A percentile compares a stretch with the other conserved stretches of the same genome.
phyloP scores from a whole-genome alignment of 257 asterid genomes.

The Solanum sparsipilum region DNA sequence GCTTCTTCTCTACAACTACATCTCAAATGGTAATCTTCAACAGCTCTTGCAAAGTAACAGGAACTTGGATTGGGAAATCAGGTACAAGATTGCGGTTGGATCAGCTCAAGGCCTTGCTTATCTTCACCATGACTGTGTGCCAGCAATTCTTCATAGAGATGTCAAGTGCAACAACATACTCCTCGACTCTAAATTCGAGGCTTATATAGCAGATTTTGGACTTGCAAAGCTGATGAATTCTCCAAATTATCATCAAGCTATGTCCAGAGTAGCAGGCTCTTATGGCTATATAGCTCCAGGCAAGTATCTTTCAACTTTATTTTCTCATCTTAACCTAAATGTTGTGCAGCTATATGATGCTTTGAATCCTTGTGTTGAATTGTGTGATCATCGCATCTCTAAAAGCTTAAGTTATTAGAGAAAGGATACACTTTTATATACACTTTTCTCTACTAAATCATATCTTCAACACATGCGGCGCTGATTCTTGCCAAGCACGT shows the following conservation, averaged over 20 bases:
- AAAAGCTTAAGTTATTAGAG: not conserved
- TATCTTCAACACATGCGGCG: not conserved
- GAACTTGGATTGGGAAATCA: conserved; percentile 84
- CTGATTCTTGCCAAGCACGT: not conserved
- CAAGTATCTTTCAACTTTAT: conserved; percentile 15
- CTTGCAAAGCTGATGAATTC: conserved; percentile 87
- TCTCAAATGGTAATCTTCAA: conserved; percentile 78
- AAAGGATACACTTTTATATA: not conserved
- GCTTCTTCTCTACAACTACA: conserved; percentile 77
- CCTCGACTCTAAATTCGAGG: conserved; percentile 69
- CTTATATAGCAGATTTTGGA: conserved; percentile 93
- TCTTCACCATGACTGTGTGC: conserved; percentile 86
- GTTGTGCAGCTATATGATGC: not conserved
- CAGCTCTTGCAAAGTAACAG: conserved; percentile 59
- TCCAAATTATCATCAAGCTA: conserved; percentile 76
- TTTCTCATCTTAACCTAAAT: not conserved
- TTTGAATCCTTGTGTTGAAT: not conserved
- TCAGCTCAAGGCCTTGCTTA: conserved; percentile 95
- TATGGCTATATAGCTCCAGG: conserved; percentile 97
- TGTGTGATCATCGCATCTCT: not conserved
- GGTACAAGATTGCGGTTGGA: conserved; percentile 87
- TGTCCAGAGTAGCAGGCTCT: conserved; percentile 88
- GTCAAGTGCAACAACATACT: conserved; percentile 92
- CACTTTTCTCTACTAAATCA: not conserved
- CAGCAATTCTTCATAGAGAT: conserved; percentile 81